phyloP scores from a whole-genome alignment of 2,329 filamentous ascomycete genomes.

The Fusarium caatingaense region DNA sequence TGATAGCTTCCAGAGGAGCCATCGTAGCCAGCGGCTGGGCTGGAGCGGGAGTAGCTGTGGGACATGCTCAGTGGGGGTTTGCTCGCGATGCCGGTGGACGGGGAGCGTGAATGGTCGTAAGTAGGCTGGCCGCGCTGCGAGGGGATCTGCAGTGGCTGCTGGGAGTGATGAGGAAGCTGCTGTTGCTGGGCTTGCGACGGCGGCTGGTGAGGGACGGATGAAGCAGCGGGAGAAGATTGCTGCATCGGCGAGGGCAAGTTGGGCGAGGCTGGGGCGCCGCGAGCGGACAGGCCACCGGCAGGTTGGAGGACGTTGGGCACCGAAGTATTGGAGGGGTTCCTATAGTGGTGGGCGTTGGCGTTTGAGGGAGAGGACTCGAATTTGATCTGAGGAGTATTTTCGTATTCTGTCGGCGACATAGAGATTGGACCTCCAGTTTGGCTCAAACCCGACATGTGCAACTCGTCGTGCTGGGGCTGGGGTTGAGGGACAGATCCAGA shows the following conservation, averaged over 20 bases:
- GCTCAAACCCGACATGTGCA: constrained; percentile 64
- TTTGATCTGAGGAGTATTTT: constrained; percentile 65
- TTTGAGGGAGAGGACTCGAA: constrained; percentile 58
- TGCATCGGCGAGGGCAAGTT: constrained; percentile 60
- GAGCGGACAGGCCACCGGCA: constrained; percentile 57
- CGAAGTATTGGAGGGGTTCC: constrained; percentile 54
- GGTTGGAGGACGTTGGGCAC: constrained; percentile 71
- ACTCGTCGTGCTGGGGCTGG: constrained; percentile 60
- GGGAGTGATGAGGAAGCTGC: constrained; percentile 50
- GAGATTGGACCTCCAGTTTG: constrained; percentile 45
- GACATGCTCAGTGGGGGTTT: constrained; percentile 74
- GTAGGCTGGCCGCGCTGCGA: constrained; percentile 70
- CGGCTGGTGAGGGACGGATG: constrained; percentile 49
- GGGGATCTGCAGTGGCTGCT: constrained; percentile 48
- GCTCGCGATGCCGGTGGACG: constrained; percentile 61
- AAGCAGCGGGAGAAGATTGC: constrained; percentile 50
- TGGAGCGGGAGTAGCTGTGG: constrained; percentile 86
- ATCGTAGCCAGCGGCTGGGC: constrained; percentile 74
- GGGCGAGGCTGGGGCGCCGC: constrained; percentile 54
- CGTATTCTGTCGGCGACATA: constrained; percentile 62
- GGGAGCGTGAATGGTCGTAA: constrained; percentile 48
- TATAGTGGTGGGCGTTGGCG: constrained; percentile 56
- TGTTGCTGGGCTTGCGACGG: constrained; percentile 50
- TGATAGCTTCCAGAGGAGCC: constrained; percentile 60
- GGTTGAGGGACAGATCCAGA: constrained; percentile 40